A percentile compares a stretch with the other conserved stretches of the same genome.
These are phyloP conservation scores for Rhodamnia rubescens DNA, from an alignment of 345 rosid genomes.

Conservation along the genomic window DNA sequence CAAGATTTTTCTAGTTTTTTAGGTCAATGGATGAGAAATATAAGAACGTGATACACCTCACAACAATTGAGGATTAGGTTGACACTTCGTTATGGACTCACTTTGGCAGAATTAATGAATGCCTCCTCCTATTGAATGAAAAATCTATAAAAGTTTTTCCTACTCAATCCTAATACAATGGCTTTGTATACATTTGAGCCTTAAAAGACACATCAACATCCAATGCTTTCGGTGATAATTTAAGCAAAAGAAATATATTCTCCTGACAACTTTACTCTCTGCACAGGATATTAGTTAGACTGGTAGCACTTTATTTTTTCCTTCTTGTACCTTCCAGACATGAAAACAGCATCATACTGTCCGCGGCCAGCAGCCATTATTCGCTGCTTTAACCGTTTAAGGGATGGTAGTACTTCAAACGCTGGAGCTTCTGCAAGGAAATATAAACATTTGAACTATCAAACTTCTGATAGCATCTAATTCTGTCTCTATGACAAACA, in stretches of 20 bases:
- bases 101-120: background rate
- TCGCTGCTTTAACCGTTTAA: conserved; percentile 72
- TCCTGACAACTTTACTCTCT: background rate
- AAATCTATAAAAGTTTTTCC: background rate
- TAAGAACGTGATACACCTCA: background rate
- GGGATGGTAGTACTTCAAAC: conserved; percentile 83
- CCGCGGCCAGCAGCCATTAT: conserved; percentile 73
- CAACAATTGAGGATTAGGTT: background rate
- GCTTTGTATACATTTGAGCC: background rate
- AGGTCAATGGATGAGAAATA: background rate
- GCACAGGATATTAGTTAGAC: background rate
- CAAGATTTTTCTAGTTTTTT: background rate
- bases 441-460: background rate
- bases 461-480: background rate
- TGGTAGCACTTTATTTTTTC: background rate
- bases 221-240: background rate
- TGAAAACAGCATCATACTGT: conserved; percentile 80
- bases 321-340: conserved; percentile 80
- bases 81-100: background rate
- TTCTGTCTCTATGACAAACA: background rate
- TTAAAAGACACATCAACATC: background rate
- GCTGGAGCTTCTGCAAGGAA: conserved; percentile 76
- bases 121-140: background rate
- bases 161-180: background rate
- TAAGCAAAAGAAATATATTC: background rate